Percentiles rank a stretch among this genome's conserved stretches.
phyloP scores from a whole-genome alignment of 441 rosid genomes.

The Bocquillonia castaneifolia region DNA sequence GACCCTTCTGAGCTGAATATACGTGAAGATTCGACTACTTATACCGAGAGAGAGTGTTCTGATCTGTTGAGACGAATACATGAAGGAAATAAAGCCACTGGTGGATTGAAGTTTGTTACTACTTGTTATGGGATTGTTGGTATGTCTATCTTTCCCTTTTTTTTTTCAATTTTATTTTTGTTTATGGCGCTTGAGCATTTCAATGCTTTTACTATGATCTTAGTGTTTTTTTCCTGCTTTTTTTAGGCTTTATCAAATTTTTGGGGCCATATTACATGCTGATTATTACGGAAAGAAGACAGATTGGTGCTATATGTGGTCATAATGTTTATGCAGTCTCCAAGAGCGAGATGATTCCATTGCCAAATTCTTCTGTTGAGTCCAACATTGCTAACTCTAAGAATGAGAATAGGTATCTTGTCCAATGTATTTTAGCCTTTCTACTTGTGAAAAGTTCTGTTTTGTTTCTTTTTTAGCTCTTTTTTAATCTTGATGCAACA shows the following conservation, averaged over 20 bases:
- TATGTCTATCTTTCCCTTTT: conserved; percentile 30
- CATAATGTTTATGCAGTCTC: conserved; percentile 80
- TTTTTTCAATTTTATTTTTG: not conserved
- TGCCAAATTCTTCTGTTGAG: conserved; percentile 52
- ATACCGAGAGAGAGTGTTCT: conserved; percentile 62
- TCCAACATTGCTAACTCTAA: conserved; percentile 37
- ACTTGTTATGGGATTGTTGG: conserved; percentile 91
- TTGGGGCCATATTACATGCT: conserved; percentile 96
- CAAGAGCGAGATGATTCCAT: conserved; percentile 72
- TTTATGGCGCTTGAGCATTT: conserved; percentile 1
- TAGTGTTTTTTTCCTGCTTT: conserved; percentile 8
- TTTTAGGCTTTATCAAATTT: conserved; percentile 79
- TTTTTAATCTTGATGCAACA: conserved; percentile 3
- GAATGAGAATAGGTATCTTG: conserved; percentile 73
- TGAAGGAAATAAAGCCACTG: conserved; percentile 83
- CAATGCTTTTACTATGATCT: conserved; percentile 7
- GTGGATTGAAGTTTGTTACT: conserved; percentile 78
- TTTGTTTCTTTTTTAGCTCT: not conserved
- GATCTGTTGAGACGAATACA: conserved; percentile 76
- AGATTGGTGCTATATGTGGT: conserved; percentile 83
- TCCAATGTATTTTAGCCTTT: conserved; percentile 16
- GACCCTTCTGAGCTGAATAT: conserved; percentile 69
- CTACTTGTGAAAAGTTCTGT: conserved; percentile 9
- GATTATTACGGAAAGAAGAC: conserved; percentile 78
- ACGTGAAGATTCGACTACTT: conserved; percentile 72